A percentile compares a stretch with the other conserved stretches of the same genome.
Evolutionary conservation across 169 alveolate species (phyloP).

Genomic region (Plasmodium inui): DNA sequence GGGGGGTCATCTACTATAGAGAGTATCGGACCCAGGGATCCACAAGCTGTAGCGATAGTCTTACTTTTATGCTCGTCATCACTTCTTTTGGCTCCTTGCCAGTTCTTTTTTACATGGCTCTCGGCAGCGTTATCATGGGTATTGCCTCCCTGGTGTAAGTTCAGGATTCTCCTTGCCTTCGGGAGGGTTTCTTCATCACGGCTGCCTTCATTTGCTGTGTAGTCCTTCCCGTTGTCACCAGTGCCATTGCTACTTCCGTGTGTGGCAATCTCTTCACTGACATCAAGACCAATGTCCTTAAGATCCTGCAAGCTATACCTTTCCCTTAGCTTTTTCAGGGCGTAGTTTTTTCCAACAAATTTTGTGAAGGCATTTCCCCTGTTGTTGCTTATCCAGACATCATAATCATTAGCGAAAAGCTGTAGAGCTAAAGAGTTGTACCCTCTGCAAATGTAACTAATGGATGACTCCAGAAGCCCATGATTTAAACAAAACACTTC

Average conservation of each 20-base stretch:
- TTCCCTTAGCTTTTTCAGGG: slow-evolving; percentile 37
- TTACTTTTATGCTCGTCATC: neutral
- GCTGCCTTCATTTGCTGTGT: neutral
- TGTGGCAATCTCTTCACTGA: neutral
- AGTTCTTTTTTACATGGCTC: neutral
- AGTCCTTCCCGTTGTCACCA: neutral
- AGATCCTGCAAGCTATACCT: slow-evolving; percentile 26
- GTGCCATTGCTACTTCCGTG: neutral
- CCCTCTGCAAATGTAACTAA: slow-evolving; percentile 15
- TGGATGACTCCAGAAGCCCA: slow-evolving; percentile 47
- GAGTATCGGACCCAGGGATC: neutral
- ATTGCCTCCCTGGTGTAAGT: neutral
- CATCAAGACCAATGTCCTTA: slow-evolving; percentile 21
- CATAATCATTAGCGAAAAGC: slow-evolving; percentile 42
- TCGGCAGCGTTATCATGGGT: neutral
- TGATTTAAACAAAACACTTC: slow-evolving; percentile 59
- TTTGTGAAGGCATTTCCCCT: slow-evolving; percentile 55
- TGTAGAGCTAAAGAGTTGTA: slow-evolving; percentile 39
- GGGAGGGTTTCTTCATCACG: neutral
- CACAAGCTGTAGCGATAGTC: neutral
- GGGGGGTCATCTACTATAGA: neutral
- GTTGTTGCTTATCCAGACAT: slow-evolving; percentile 49
- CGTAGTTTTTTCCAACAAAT: slow-evolving; percentile 47
- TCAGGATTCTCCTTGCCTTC: neutral
- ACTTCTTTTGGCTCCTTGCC: neutral